Evolutionary conservation across 148 eudicot species (phyloP).

Genomic region (Rhododendron griersonianum): DNA sequence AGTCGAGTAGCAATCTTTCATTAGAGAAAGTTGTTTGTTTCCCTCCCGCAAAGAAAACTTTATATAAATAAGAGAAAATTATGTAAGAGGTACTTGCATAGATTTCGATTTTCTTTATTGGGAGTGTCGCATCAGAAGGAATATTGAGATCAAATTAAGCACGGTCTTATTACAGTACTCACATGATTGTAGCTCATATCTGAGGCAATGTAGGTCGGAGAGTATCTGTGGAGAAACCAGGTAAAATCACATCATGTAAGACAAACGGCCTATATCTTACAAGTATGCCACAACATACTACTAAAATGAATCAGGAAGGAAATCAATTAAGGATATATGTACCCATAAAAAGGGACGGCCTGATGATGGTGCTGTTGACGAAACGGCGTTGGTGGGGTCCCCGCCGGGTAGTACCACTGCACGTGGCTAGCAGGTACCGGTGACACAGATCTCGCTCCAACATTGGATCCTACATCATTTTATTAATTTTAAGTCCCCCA

Average conservation of each 20-base stretch:
- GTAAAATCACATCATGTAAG: background rate
- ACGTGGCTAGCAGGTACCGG: constrained; percentile 42
- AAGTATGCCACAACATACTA: background rate
- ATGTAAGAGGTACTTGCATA: background rate
- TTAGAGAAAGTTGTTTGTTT: background rate
- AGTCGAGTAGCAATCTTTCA: too few species aligned
- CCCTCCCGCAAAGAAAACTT: background rate
- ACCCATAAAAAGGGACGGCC: constrained; percentile 65
- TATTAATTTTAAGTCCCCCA: too few species aligned
- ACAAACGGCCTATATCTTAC: background rate
- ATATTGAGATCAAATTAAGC: background rate
- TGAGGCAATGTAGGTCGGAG: background rate
- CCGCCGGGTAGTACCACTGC: constrained; percentile 73
- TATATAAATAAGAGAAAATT: too few species aligned
- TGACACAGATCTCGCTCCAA: constrained; percentile 30
- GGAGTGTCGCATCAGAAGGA: too few species aligned
- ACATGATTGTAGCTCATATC: background rate
- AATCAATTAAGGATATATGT: background rate
- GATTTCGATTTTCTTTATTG: too few species aligned
- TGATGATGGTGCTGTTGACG: constrained; percentile 65
- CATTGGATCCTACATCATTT: constrained; percentile 21
- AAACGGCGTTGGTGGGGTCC: constrained; percentile 33
- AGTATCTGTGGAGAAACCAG: constrained; percentile 30
- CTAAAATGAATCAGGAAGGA: background rate
- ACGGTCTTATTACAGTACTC: background rate